Evolutionary conservation across 805 yeast genomes (phyloP).

Genomic region (Yarrowia sp.): DNA sequence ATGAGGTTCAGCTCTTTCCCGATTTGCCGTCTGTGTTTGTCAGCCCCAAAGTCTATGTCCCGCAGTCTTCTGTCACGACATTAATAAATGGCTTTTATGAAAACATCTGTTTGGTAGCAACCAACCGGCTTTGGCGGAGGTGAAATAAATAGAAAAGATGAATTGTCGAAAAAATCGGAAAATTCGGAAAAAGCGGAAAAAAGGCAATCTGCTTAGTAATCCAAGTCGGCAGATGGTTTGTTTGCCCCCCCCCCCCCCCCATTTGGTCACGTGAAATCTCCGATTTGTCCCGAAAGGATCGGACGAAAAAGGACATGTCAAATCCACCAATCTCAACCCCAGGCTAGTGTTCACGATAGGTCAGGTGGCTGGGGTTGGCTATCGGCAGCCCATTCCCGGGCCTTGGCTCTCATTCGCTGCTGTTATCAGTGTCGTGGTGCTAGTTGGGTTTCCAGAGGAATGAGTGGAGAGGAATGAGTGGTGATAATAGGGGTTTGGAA

Average conservation of each 20-base stretch:
- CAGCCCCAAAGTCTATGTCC: not conserved
- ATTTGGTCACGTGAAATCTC: conserved; percentile 1
- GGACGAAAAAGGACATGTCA: no score
- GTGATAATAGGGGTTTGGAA: not conserved
- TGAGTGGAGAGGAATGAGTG: not conserved
- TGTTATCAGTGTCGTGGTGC: conserved; percentile 21
- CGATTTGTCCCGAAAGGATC: not conserved
- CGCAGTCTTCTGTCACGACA: not conserved
- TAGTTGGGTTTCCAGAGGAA: not conserved
- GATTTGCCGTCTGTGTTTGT: no score
- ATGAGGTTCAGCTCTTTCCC: no score
- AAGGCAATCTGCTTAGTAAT: no score
- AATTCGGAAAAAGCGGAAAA: no score
- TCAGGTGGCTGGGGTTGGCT: not conserved
- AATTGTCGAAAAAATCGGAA: no score
- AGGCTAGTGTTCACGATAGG: no score
- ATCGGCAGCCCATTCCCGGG: no score
- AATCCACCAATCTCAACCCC: no score
- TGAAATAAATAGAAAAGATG: not conserved
- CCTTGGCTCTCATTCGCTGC: not conserved
- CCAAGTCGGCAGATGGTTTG: no score
- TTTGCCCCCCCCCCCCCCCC: no score
- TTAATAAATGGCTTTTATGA: conserved; percentile 12
- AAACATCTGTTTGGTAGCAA: conserved; percentile 13
- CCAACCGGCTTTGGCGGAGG: not conserved